Evolutionary conservation across 148 eudicot genomes (phyloP).

Genomic region (Drosera capensis): DNA sequence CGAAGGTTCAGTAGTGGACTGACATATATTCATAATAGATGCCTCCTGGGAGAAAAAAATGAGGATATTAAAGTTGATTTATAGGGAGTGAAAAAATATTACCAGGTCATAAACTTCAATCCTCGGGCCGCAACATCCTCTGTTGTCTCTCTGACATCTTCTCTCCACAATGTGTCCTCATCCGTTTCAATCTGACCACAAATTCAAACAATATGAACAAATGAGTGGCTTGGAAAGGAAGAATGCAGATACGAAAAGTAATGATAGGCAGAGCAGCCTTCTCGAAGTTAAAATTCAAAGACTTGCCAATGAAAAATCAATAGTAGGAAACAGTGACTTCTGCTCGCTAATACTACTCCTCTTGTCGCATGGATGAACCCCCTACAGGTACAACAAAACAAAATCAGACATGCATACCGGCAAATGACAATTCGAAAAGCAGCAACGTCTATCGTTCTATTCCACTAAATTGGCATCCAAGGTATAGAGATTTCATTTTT

Average conservation of each 20-base stretch:
- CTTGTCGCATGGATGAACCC: slow-evolving; percentile 67
- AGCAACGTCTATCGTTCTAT: too few species aligned
- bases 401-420: too few species aligned
- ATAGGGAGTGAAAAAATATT: background rate
- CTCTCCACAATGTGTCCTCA: slow-evolving; percentile 44
- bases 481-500: too few species aligned
- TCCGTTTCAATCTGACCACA: slow-evolving; percentile 47
- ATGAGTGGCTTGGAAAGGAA: background rate
- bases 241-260: slow-evolving; percentile 1
- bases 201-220: background rate
- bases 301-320: slow-evolving; percentile 73
- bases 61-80: too few species aligned
- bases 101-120: slow-evolving; percentile 56
- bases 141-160: slow-evolving; percentile 42
- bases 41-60: background rate
- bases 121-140: slow-evolving; percentile 64
- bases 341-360: slow-evolving; percentile 64
- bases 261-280: background rate
- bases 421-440: too few species aligned
- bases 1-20: background rate
- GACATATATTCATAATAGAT: background rate
- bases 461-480: too few species aligned
- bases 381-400: slow-evolving; percentile 25
- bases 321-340: slow-evolving; percentile 47
- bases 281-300: background rate